A percentile compares a stretch with the other conserved stretches of the same genome.
Evolutionary conservation across 2,329 filamentous ascomycete genomes (phyloP).

Genomic region (Claviceps pusilla): DNA sequence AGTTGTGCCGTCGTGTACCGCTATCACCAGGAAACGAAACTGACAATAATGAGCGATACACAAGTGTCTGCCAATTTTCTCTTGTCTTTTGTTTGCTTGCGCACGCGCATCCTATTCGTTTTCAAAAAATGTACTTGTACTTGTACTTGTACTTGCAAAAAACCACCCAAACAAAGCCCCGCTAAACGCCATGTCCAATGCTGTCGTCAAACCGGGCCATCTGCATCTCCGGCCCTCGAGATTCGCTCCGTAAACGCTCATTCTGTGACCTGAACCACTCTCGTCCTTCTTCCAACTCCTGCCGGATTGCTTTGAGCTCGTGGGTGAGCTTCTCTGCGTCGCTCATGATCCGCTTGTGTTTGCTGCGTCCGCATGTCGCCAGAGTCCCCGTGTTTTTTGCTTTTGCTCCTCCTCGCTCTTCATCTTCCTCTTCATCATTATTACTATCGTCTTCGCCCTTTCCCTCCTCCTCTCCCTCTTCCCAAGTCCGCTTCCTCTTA

Average conservation of each 20-base stretch:
- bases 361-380: slow-evolving; percentile 9
- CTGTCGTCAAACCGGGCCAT: slow-evolving; percentile 17
- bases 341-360: slow-evolving; percentile 27
- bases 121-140: not conserved
- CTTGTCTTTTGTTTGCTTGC: too few relatives aligned
- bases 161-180: not conserved
- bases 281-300: slow-evolving; percentile 31
- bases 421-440: not conserved
- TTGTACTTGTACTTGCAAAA: not conserved
- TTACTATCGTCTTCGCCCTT: too few relatives aligned
- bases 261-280: slow-evolving; percentile 33
- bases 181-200: slow-evolving; percentile 11
- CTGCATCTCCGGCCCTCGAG: slow-evolving; percentile 14
- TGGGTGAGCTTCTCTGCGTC: slow-evolving; percentile 25
- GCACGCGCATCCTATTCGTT: not conserved
- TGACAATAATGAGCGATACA: too few relatives aligned
- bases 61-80: too few relatives aligned
- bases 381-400: not conserved
- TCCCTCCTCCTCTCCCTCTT: slow-evolving; percentile 16
- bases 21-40: too few relatives aligned
- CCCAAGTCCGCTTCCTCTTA: slow-evolving; percentile 19
- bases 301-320: slow-evolving; percentile 26
- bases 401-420: slow-evolving; percentile 1
- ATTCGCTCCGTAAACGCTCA: slow-evolving; percentile 24
- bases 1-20: too few relatives aligned